Conservation (phyloP, 2,329 filamentous ascomycete species). For the Furcasterigmium furcatum region DNA sequence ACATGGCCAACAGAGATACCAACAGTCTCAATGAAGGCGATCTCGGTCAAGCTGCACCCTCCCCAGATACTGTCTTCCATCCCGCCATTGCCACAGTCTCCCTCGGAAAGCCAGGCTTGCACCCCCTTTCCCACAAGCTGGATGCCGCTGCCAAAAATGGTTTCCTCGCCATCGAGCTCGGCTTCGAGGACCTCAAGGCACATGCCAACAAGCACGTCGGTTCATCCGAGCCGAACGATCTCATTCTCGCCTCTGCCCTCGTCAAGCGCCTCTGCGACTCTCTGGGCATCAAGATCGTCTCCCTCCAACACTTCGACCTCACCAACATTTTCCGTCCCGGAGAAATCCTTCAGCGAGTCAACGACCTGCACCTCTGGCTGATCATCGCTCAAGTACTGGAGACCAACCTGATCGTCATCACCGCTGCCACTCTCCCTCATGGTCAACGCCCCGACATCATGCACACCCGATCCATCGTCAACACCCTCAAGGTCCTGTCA, state of each 20-base stretch:
- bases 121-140: conserved; percentile 15
- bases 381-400: conserved; percentile 8
- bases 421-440: neutral
- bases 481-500: neutral
- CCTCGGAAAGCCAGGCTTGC: conserved; percentile 10
- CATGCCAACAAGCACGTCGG: conserved; percentile 2
- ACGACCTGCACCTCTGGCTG: conserved; percentile 11
- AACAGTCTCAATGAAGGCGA: too few species aligned
- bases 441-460: neutral
- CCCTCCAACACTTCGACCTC: conserved; percentile 16
- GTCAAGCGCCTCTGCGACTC: conserved; percentile 4
- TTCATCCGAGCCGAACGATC: neutral
- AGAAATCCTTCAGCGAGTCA: conserved; percentile 1
- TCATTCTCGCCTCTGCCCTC: conserved; percentile 1
- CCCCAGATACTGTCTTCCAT: conserved; percentile 3
- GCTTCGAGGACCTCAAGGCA: conserved; percentile 14
- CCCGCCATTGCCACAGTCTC: conserved; percentile 18
- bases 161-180: conserved; percentile 16
- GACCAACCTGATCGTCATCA: conserved; percentile 10
- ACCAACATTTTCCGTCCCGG: conserved; percentile 10
- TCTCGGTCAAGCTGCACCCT: too few species aligned
- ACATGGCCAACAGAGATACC: too few species aligned
- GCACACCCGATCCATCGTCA: neutral
- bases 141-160: conserved; percentile 7
- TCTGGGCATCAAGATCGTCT: conserved; percentile 11